These are phyloP conservation scores for Saccharomycodes ludwigii DNA, from an alignment of 805 yeast genomes.

Conservation along the genomic window DNA sequence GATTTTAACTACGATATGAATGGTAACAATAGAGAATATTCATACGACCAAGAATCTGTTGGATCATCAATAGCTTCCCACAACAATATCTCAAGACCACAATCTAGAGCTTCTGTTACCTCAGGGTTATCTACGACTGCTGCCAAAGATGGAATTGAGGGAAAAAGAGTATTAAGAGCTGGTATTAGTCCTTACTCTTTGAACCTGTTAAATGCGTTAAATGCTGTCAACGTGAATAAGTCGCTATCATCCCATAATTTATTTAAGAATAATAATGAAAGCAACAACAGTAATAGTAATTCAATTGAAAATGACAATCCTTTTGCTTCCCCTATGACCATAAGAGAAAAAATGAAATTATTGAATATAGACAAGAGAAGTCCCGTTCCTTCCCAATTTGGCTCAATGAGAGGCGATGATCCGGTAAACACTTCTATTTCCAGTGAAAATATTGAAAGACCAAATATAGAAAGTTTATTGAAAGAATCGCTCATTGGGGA, in stretches of 20 bases:
- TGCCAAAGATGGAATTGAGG: slow-evolving; percentile 64
- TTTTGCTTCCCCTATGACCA: slow-evolving; percentile 29
- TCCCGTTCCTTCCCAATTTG: too few relatives aligned
- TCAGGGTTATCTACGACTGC: slow-evolving; percentile 65
- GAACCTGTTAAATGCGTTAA: slow-evolving; percentile 26
- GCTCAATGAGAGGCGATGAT: neutral
- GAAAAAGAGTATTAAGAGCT: slow-evolving; percentile 37
- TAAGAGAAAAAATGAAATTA: slow-evolving; percentile 32
- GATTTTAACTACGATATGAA: too few relatives aligned
- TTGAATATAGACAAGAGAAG: too few relatives aligned
- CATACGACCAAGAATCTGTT: too few relatives aligned
- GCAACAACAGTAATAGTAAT: too few relatives aligned
- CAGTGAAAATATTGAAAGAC: slow-evolving; percentile 1
- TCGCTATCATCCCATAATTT: too few relatives aligned
- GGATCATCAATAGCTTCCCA: too few relatives aligned
- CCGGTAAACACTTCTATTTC: neutral
- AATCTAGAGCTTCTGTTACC: slow-evolving; percentile 49
- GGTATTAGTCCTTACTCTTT: slow-evolving; percentile 30
- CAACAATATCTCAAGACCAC: slow-evolving; percentile 44
- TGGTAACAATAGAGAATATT: too few relatives aligned
- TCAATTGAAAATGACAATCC: too few relatives aligned
- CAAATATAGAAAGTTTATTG: neutral
- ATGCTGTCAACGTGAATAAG: too few relatives aligned
- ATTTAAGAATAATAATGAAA: too few relatives aligned
- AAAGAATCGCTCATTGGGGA: too few relatives aligned